Evolutionary conservation across 1,284 basidiomycete genomes (phyloP), one percentile per base, ranked within the genome.

Genomic region (Apiotrichum brassicae): DNA sequence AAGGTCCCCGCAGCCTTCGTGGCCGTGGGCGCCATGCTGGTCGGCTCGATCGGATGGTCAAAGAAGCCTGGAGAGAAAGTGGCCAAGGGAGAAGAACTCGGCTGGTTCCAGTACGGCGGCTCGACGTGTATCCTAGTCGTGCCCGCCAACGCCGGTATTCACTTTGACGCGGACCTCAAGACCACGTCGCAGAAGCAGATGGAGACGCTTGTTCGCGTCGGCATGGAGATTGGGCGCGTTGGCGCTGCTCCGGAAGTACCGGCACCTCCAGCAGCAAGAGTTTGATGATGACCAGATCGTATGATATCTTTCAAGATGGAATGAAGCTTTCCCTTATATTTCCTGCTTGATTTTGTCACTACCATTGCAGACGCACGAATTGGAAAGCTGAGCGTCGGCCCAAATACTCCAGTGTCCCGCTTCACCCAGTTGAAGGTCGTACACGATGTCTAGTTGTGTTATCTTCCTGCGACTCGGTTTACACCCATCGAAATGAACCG

Each of bases 181-280:
- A 60, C 69, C 33, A 83, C 81, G 58, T 85, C 84, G 28, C 61
- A 73, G 46, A 71, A 76, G 46, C 75, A 78, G 18, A 76, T 85
- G 43, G 87, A 90, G 73, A 87, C 85, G 18, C 71, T 86, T 6
- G 78, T 90, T 32, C 80, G 81, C 70, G 85, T 85, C 7, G 76
- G 76, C 13, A 73, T 72, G 61, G 68, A 69, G 57, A 71, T 76
- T 49, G 71, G 59, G 33, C 11, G n/a, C 7, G 33, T 30, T 14
- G n/a, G n/a, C 13, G 33, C 33, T 13, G 33, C 33, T 13, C 33
- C 33, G 7, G 33, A 14, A 16, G 33, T 7, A 14, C 9, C 33
- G 7, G 33, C 12, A n/a, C 9, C 12, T n/a, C 7, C 33, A 16
- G 33, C 33, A 18, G 33, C 12, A 7, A n/a, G n/a, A n/a, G n/a